Percentiles rank a stretch among this genome's conserved stretches.
phyloP scores from a whole-genome alignment of 1,284 basidiomycete genomes.

The Sporisorium exsertum region DNA sequence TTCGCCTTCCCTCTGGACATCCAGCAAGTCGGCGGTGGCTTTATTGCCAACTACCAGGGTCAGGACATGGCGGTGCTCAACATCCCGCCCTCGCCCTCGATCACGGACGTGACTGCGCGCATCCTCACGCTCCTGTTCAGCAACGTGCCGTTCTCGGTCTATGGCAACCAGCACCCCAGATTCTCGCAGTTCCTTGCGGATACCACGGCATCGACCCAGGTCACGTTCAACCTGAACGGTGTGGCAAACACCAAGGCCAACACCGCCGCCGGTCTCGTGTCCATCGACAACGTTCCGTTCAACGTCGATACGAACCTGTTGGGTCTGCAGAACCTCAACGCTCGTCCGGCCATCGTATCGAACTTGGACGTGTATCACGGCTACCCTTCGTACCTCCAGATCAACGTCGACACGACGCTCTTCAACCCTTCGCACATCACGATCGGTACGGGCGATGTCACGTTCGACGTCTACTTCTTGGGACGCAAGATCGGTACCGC shows the following conservation, averaged over 20 bases:
- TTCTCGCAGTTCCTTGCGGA: slow-evolving; percentile 79
- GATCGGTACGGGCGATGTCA: slow-evolving; percentile 77
- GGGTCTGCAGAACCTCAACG: slow-evolving; percentile 78
- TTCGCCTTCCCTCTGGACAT: slow-evolving; percentile 81
- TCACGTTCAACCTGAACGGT: slow-evolving; percentile 76
- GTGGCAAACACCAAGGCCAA: slow-evolving; percentile 74
- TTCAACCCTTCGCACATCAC: slow-evolving; percentile 76
- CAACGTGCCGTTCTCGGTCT: slow-evolving; percentile 76
- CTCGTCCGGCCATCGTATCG: slow-evolving; percentile 75
- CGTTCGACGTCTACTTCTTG: slow-evolving; percentile 76
- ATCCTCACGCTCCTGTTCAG: slow-evolving; percentile 77
- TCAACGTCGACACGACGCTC: slow-evolving; percentile 74
- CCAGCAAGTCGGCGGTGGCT: slow-evolving; percentile 75
- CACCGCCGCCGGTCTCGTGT: slow-evolving; percentile 80
- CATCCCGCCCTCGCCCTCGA: slow-evolving; percentile 76
- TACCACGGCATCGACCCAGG: slow-evolving; percentile 74
- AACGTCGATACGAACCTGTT: slow-evolving; percentile 76
- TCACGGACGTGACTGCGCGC: slow-evolving; percentile 76
- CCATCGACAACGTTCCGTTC: slow-evolving; percentile 75
- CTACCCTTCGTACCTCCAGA: slow-evolving; percentile 78
- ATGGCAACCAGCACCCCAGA: slow-evolving; percentile 72
- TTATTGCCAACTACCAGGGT: slow-evolving; percentile 75
- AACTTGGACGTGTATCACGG: slow-evolving; percentile 80
- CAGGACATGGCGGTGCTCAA: slow-evolving; percentile 76
- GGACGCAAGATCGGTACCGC: slow-evolving; percentile 76